Base-by-base conservation (phyloP, 2,329 filamentous ascomycete genomes). In the Beauveria sp. region DNA sequence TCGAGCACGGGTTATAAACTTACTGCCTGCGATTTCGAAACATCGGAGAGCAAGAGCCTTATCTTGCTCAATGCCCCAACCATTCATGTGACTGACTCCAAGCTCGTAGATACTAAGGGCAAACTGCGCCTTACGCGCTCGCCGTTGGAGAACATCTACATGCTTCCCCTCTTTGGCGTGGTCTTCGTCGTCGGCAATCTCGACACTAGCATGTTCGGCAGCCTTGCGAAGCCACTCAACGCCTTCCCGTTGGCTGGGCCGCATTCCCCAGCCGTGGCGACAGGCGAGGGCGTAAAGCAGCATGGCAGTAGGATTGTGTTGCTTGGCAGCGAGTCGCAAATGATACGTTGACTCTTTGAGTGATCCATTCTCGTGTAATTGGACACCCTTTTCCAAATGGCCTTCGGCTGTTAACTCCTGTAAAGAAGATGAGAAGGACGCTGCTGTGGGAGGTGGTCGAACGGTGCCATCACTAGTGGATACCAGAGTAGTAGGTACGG, bases 241-340 rank as follows among this genome's bases (percentile, higher is more conserved):
- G 8, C 91, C 95, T 74, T 99, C 95, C 53, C 83, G 83, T 70
- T 91, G 91, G 72, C 96, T 97, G 8, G 91, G 85, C 10, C 93
- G 87, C 91, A 98, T 97, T 20, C 95, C 95, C 95, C 95, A 99
- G 54, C 95, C 95, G 71, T 99, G 95, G 55, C 95, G 85, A 71
- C 93, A 98, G 12, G 95, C 95, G 42, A 99, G 81, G 5, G 93
- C 95, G 73, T 97, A 99, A 38, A 98, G 81, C 14, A 99, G 84
- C 95, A 99, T 99, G 24, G 89, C 95, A 0, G 93, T 96, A 0
- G 95, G 90, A 62, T 96, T 85, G 52, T 91, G 90, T 61, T 90
- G 87, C 67, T 87, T 86, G 1, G 95, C 93, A 4, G 95, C 95
- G 63, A 96, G 84, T 40, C 95, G 89, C 50, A 99, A 82, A 71